Evolutionary conservation across 345 rosid genomes (phyloP), one percentile per base, ranked within the genome.

Genomic region (Cardamine chenopodiifolia): DNA sequence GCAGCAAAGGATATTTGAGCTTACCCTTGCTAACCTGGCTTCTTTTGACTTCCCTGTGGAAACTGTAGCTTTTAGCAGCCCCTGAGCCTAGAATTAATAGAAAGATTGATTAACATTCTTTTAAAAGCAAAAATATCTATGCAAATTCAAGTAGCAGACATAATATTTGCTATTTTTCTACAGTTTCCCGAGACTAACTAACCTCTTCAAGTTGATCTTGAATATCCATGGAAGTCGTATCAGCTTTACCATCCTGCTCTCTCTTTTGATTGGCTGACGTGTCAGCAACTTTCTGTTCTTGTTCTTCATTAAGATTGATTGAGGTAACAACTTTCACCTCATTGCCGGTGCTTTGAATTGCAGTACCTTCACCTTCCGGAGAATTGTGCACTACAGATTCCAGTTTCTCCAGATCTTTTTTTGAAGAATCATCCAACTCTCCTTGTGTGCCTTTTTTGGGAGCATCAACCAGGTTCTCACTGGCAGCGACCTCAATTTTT

Each of bases 131-230:
- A 42, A 42, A 47, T 11, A 62, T 32, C 35, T 23, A 62, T 54
- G 55, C 23, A 26, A 23, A 75, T 2, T 61, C 57, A 72, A 48
- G 29, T 40, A 32, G 35, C 11, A 73, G 47, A 45, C 34, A 49
- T 48, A 28, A 17, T 42, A 62, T 57, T 28, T 62, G 40, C 47
- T 32, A 62, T 8, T 69, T 61, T 61, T 66, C 60, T 44, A 48
- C 77, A 63, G 28, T 37, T 52, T 49, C 23, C 8, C 22, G 31
- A 47, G 50, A 62, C 75, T 40, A 45, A 63, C 76, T 79, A 77
- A 90, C 98, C 98, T 96, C 99, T 34, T 92, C 99, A 72, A 96
- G 92, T 72, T 86, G 98, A 63, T 96, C 98, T 76, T 92, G 90
- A 66, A 83, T 70, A 78, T 79, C 89, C 57, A 22, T 68, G 44